A percentile compares a stretch with the other conserved stretches of the same genome.
phyloP scores from a whole-genome alignment of 805 yeast genomes.

The Wickerhamiella cacticola region DNA sequence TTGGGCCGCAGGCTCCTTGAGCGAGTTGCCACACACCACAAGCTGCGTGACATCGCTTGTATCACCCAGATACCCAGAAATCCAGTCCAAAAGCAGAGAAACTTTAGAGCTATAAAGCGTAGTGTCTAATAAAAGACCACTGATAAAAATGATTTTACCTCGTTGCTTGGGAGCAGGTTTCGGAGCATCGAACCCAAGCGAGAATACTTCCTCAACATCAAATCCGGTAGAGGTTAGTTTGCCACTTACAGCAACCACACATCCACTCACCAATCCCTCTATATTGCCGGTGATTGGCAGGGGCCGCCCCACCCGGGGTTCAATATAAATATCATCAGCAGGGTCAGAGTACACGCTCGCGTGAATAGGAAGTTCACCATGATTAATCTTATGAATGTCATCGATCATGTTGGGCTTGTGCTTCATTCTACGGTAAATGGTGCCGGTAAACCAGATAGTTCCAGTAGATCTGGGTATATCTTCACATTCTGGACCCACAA shows the following conservation, averaged over 20 bases:
- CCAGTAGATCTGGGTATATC: background rate
- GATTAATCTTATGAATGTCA: constrained; percentile 46
- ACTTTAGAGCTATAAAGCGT: constrained; percentile 27
- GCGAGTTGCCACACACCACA: constrained; percentile 63
- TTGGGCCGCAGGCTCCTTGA: constrained; percentile 26
- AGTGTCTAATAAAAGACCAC: constrained; percentile 56
- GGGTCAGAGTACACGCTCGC: constrained; percentile 29
- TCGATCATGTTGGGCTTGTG: constrained; percentile 73
- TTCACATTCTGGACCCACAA: background rate
- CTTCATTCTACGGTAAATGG: constrained; percentile 71
- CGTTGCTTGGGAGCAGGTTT: constrained; percentile 12
- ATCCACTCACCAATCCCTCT: constrained; percentile 67
- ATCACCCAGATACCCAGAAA: constrained; percentile 56
- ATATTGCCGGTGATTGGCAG: constrained; percentile 31
- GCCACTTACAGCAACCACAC: constrained; percentile 77
- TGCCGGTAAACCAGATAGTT: constrained; percentile 73
- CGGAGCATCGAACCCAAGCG: constrained; percentile 43
- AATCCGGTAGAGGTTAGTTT: constrained; percentile 60
- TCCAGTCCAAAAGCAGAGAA: constrained; percentile 53
- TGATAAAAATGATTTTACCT: constrained; percentile 50
- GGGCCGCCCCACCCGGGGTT: constrained; percentile 87
- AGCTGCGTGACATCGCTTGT: constrained; percentile 35
- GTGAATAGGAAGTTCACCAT: constrained; percentile 18
- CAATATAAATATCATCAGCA: constrained; percentile 53
- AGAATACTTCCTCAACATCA: constrained; percentile 66